Conservation (phyloP, 805 yeast genomes). For the Zygosaccharomyces lentus region DNA sequence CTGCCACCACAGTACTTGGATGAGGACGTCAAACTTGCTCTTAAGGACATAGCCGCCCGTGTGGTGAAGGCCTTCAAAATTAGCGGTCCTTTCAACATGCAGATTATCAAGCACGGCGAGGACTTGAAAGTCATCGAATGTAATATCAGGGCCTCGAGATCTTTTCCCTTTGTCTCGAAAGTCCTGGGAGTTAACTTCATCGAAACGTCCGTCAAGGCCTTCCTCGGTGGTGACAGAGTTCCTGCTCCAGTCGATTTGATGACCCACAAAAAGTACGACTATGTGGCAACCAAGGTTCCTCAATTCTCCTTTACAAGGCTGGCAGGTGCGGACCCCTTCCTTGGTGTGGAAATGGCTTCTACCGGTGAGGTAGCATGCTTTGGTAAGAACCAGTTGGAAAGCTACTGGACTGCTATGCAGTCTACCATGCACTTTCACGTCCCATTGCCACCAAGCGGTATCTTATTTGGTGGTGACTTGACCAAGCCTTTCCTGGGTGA, state of each 20-base stretch:
- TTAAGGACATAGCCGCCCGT: slow-evolving; percentile 85
- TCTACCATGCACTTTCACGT: slow-evolving; percentile 95
- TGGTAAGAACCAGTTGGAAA: slow-evolving; percentile 79
- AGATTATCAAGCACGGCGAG: slow-evolving; percentile 75
- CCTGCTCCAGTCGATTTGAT: slow-evolving; percentile 82
- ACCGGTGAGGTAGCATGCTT: slow-evolving; percentile 99
- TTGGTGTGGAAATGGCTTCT: slow-evolving; percentile 99
- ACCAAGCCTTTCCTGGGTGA: slow-evolving; percentile 62
- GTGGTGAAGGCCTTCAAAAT: slow-evolving; percentile 93
- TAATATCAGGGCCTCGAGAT: slow-evolving; percentile 96
- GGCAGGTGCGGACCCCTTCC: slow-evolving; percentile 98
- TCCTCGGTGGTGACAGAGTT: slow-evolving; percentile 61
- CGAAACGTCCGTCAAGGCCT: slow-evolving; percentile 88
- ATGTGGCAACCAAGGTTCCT: slow-evolving; percentile 96
- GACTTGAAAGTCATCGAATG: slow-evolving; percentile 94
- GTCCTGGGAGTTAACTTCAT: slow-evolving; percentile 93
- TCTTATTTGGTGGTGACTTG: slow-evolving; percentile 92
- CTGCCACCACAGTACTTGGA: slow-evolving; percentile 85
- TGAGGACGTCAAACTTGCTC: slow-evolving; percentile 59
- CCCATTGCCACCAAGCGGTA: slow-evolving; percentile 85
- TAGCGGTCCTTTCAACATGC: slow-evolving; percentile 98
- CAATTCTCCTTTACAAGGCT: slow-evolving; percentile 97
- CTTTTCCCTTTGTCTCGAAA: slow-evolving; percentile 98
- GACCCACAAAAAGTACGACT: slow-evolving; percentile 58
- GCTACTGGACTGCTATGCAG: slow-evolving; percentile 97